phyloP scores from a whole-genome alignment of 2,329 filamentous ascomycete genomes.

The Xylariales sp. region DNA sequence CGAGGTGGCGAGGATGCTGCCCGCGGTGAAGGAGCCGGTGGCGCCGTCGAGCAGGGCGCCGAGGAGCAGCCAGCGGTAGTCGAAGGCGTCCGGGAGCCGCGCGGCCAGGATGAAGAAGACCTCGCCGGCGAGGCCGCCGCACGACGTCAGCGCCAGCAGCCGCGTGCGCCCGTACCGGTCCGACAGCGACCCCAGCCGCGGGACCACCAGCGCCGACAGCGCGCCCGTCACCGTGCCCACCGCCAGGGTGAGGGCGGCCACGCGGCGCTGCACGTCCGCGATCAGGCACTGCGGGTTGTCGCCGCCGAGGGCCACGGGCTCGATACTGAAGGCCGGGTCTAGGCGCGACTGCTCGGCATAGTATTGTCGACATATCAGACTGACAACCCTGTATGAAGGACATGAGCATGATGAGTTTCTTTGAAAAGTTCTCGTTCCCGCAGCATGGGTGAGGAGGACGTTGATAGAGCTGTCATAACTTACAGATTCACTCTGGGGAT shows the following conservation, averaged over 20 bases:
- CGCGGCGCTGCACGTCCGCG: slow-evolving; percentile 71
- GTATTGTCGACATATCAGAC: slow-evolving; percentile 79
- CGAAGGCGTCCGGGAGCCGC: slow-evolving; percentile 65
- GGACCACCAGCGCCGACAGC: slow-evolving; percentile 75
- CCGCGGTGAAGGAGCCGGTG: slow-evolving; percentile 82
- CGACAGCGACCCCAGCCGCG: slow-evolving; percentile 78
- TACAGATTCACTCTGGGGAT: slow-evolving; percentile 83
- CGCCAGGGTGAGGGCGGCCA: slow-evolving; percentile 74
- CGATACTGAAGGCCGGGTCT: slow-evolving; percentile 56
- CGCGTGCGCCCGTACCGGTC: slow-evolving; percentile 79
- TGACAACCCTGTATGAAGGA: slow-evolving; percentile 54
- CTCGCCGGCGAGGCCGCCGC: slow-evolving; percentile 72
- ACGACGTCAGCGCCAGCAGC: slow-evolving; percentile 68
- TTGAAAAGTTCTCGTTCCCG: neutral
- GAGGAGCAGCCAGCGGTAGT: slow-evolving; percentile 75
- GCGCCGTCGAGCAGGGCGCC: slow-evolving; percentile 78
- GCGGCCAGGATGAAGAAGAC: slow-evolving; percentile 74
- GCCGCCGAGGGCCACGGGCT: slow-evolving; percentile 61
- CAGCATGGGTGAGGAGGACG: too few relatives aligned
- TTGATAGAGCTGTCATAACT: slow-evolving; percentile 20
- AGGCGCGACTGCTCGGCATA: slow-evolving; percentile 60
- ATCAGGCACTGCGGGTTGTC: slow-evolving; percentile 78
- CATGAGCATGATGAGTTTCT: too few relatives aligned
- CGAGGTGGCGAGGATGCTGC: slow-evolving; percentile 71
- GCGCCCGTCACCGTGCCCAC: slow-evolving; percentile 70